Base-by-base conservation (phyloP, 2,329 filamentous ascomycete genomes). In the Lasiodiplodia theobromae region DNA sequence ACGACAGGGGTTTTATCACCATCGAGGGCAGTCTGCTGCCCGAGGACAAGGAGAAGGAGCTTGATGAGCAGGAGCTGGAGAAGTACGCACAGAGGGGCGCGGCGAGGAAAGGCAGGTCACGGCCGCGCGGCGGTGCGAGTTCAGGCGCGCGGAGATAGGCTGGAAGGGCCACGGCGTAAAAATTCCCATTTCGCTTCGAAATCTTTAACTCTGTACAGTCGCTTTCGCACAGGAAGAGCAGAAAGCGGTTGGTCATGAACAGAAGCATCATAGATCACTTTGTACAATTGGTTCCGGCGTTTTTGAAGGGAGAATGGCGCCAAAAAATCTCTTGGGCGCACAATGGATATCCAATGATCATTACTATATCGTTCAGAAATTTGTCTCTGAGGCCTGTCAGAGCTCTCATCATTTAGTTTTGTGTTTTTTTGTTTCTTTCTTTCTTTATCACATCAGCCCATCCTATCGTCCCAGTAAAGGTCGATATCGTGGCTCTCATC, bases 21-120 rank as follows among this genome's bases (percentile, higher is more conserved):
- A 90, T 97, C 70, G 91, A 96, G 77, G 95, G 94, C 31, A 96
- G 92, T n/a, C 90, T 97, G 86, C 81, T 97, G 62, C 84, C 86
- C 57, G 86, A 86, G 53, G 86, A 88, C 23, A 90, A 89, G 28
- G 93, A 96, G 80, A 83, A 81, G 72, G 81, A 82, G 67, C 67
- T 67, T 56, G 66, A 56, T 28, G 67, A 66, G 37, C 53, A 63
- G 54, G 68, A 70, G 66, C 40, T 47, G 52, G 25, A 52, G 66
- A 56, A 57, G 68, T 63, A 53, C n/a, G 70, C 69, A n/a, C 18
- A 52, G 53, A 37, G 56, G 8, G 16, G 21, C 28, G 58, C 66
- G 11, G 57, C 31, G 6, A 68, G 51, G 60, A 53, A 51, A 34
- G 69, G 49, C 25, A 63, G 38, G 57, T 25, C 58, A 25, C 34